Evolutionary conservation across 768 basidiomycete genomes (phyloP).

Genomic region (Suillus sp.): DNA sequence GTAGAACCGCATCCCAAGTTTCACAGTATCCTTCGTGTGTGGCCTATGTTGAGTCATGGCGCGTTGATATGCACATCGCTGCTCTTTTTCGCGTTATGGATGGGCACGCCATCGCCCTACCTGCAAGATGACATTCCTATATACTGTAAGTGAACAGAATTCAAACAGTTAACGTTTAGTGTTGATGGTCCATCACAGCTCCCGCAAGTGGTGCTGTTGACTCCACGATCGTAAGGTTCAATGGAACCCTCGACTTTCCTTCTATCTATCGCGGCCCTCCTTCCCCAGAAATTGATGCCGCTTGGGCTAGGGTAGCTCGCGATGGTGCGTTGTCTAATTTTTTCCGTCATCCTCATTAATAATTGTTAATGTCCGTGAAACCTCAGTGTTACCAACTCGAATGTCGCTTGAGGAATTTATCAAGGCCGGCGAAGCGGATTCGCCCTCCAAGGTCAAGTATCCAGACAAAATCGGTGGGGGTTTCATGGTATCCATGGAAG

Average conservation of each 20-base stretch:
- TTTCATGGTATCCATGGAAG: constrained; percentile 14
- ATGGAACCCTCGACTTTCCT: constrained; percentile 11
- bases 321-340: constrained; percentile 5
- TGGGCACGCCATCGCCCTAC: background rate
- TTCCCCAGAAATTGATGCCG: constrained; percentile 16
- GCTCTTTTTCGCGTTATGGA: constrained; percentile 17
- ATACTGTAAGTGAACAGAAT: background rate
- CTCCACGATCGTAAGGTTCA: constrained; percentile 10
- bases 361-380: background rate
- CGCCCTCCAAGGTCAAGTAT: constrained; percentile 12
- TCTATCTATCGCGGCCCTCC: constrained; percentile 18
- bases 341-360: background rate
- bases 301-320: constrained; percentile 11
- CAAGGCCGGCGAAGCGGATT: constrained; percentile 9
- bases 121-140: constrained; percentile 1
- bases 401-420: constrained; percentile 9
- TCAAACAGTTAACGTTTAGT: background rate
- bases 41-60: constrained; percentile 10
- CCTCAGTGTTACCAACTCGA: background rate
- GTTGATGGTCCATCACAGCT: background rate
- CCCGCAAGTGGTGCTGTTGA: constrained; percentile 17
- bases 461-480: constrained; percentile 15
- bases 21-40: background rate
- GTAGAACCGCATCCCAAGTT: background rate
- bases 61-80: background rate